phyloP scores from a whole-genome alignment of 768 basidiomycete species.

The Daedaleopsis sinensis region DNA sequence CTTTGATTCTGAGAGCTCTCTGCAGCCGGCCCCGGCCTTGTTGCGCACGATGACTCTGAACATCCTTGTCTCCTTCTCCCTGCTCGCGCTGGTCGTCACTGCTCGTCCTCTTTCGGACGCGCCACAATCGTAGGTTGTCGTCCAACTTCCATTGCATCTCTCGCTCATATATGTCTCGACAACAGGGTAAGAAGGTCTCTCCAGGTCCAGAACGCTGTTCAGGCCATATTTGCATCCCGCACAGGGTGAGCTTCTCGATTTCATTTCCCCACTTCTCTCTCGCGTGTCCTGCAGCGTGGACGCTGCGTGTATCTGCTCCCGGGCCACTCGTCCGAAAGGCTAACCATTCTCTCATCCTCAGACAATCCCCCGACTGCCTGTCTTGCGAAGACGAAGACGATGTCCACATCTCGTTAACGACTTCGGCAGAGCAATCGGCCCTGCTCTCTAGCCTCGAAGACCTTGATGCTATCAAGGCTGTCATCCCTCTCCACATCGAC shows the following conservation, averaged over 20 bases:
- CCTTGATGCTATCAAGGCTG: constrained; percentile 32
- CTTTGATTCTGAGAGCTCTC: constrained; percentile 10
- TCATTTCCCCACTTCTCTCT: background rate
- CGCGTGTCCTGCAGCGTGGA: background rate
- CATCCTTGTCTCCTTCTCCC: constrained; percentile 41
- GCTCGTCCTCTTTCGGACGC: constrained; percentile 40
- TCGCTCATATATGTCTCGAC: background rate
- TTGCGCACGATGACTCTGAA: constrained; percentile 37
- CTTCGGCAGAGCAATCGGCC: constrained; percentile 33
- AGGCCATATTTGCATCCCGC: constrained; percentile 40
- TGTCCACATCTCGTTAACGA: constrained; percentile 35
- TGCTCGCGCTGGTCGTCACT: constrained; percentile 48
- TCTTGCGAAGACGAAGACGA: constrained; percentile 25
- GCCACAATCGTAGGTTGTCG: constrained; percentile 32
- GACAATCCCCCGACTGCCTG: constrained; percentile 21
- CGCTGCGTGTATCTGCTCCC: no score
- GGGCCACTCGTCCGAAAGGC: background rate
- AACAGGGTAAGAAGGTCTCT: constrained; percentile 22
- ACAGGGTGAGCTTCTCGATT: constrained; percentile 35
- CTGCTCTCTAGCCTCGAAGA: constrained; percentile 32
- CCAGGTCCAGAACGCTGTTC: constrained; percentile 36
- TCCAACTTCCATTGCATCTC: background rate
- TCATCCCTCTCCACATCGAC: constrained; percentile 31
- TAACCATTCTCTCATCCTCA: constrained; percentile 2
- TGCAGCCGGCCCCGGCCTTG: constrained; percentile 9